Base-by-base conservation (phyloP, 2,329 filamentous ascomycete genomes). In the Cytospora piceae region DNA sequence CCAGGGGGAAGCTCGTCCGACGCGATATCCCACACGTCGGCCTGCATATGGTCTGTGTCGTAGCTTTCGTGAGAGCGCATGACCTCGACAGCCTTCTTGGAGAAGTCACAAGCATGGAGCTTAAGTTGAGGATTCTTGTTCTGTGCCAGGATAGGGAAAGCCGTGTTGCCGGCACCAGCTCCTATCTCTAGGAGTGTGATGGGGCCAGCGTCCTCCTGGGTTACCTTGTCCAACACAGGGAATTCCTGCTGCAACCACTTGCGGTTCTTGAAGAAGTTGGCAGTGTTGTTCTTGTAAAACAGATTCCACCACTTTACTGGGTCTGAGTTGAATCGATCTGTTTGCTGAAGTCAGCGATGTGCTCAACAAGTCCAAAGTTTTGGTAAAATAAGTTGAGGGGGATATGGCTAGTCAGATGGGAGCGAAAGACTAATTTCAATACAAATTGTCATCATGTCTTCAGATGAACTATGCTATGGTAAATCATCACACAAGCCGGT, bases 231-330 rank as follows among this genome's bases (percentile, higher is more conserved):
- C n/a, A 99, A 81, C 4, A 98, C 81, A 0, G 95, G 95, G 70
- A 99, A 99, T 77, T 99, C 95, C 77, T 98, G 94, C 70, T 91
- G 90, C 37, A 99, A 81, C 95, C 95, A 99, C 77, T 98, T 98
- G 69, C 95, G 87, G 75, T 99, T 91, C 80, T 99, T 99, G 87
- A 99, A 99, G 80, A 99, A 99, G 75, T 98, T 98, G 73, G 90
- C 87, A 24, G 91, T 92, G 79, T 99, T 98, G 80, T 98, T 97
- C 79, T 95, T 94, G 83, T 99, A 99, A 80, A 99, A 99, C 63
- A 91, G 81, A 74, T 99, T 95, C 95, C 95, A 99, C 92, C 93
- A 98, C 77, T 93, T 96, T 68, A 92, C 94, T 0, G 95, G 95
- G 70, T 96, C 87, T 55, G 84, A 82, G 76, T 97, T 98, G 82